These are phyloP conservation scores for Scytalidium sp. DNA, from an alignment of 2,329 filamentous ascomycete species.

Conservation along the genomic window DNA sequence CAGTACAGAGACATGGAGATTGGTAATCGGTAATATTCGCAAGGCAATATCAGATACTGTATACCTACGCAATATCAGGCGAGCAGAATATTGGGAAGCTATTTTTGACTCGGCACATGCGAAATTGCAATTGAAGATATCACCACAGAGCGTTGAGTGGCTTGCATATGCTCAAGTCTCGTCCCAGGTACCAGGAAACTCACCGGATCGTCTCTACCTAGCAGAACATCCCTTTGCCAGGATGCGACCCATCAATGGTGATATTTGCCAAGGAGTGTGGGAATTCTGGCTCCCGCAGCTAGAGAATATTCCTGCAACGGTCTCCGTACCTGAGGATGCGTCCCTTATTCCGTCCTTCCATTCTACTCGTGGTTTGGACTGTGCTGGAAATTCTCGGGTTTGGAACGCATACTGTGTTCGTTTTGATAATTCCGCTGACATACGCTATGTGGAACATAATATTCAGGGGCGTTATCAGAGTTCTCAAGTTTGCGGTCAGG, in stretches of 20 bases:
- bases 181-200: constrained; percentile 32
- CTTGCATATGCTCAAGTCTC: constrained; percentile 43
- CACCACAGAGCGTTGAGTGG: constrained; percentile 37
- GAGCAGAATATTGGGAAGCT: constrained; percentile 37
- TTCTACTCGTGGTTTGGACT: constrained; percentile 13
- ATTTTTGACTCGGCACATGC: constrained; percentile 36
- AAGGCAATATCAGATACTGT: constrained; percentile 30
- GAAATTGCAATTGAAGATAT: constrained; percentile 35
- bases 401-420: constrained; percentile 39
- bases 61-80: constrained; percentile 28
- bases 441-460: constrained; percentile 29
- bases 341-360: constrained; percentile 14
- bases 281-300: constrained; percentile 38
- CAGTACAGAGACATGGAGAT: constrained; percentile 21
- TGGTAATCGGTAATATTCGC: constrained; percentile 29
- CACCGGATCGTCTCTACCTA: constrained; percentile 34
- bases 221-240: constrained; percentile 44
- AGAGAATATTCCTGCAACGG: constrained; percentile 28
- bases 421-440: constrained; percentile 21
- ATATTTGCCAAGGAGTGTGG: constrained; percentile 40
- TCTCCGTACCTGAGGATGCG: constrained; percentile 31
- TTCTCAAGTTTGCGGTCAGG: constrained; percentile 54
- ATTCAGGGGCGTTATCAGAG: constrained; percentile 49
- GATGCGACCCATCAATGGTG: constrained; percentile 32
- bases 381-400: constrained; percentile 20